Base-by-base conservation (phyloP, 192 early-diverging fungal species). In the Endogone sp. region DNA sequence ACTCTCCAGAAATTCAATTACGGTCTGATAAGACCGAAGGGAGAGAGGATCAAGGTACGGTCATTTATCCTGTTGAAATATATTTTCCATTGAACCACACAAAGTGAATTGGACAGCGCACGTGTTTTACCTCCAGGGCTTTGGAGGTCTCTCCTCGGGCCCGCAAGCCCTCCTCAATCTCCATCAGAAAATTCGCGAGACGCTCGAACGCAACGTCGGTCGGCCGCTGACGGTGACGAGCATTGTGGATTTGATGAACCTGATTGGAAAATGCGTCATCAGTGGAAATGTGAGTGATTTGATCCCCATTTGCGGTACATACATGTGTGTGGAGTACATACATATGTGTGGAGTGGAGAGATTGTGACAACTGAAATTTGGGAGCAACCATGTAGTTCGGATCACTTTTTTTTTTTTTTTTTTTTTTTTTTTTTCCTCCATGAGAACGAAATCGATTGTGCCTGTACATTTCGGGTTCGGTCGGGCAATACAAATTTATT, bases 241-340 rank as follows among this genome's bases (percentile, higher is more conserved):
- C 2, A 71, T 84, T 21, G 82, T 84, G n/a, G 82, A 84, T 56
- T 29, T 84, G 20, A 82, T 84, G 80, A 84, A 84, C 60, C 61
- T 80, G 32, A 77, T 84, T 26, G 82, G 82, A 57, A 79, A 80
- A 62, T 84, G 82, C 26, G 80, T 84, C 3, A 78, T 84, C 9
- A 74, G 72, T 11, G 82, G 82, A 37, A 84, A 84, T 59, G n/a
- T n/a, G n/a, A n/a, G 80, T 82, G 11, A 3, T 63, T 74, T 20
- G 4, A 44, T 21, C 4, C 22, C 21, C 2, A 54, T 22, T 20
- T 2, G 49, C 29, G 26, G 27, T 4, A 3, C 23, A 26, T 26
- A 6, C 11, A 6, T 9, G 23, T 26, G 9, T 26, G 31, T 11
- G 11, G n/a, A n/a, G n/a, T n/a, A n/a, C n/a, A n/a, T n/a, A n/a